Evolutionary conservation across 768 basidiomycete species (phyloP).

Genomic region (Collybia sordida): DNA sequence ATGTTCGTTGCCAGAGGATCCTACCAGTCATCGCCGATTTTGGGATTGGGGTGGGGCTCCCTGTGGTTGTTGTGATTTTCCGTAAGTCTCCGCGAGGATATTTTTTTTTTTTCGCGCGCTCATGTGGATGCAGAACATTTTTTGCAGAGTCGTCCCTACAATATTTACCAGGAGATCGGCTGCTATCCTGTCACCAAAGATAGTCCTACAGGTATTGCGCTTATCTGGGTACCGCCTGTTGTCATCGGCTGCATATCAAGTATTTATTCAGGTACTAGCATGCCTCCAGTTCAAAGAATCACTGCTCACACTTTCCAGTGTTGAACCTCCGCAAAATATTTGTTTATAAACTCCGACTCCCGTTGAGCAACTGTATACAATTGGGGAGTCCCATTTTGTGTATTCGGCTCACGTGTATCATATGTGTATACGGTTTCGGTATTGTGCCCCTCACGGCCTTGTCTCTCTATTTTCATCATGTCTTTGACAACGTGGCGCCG

Average conservation of each 20-base stretch:
- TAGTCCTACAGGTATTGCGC: constrained; percentile 40
- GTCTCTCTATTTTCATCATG: constrained; percentile 34
- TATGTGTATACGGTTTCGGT: constrained; percentile 32
- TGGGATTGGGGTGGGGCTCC: not conserved
- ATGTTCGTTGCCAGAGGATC: not conserved
- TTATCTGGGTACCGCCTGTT: constrained; percentile 39
- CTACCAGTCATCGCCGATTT: not conserved
- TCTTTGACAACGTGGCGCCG: constrained; percentile 27
- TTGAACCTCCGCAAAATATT: no score
- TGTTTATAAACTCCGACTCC: no score
- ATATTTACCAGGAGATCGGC: constrained; percentile 59
- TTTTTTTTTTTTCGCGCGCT: not conserved
- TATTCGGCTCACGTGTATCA: no score
- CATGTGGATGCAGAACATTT: constrained; percentile 38
- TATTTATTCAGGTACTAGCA: constrained; percentile 28
- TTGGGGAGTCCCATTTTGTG: no score
- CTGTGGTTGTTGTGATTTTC: constrained; percentile 1
- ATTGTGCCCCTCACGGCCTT: constrained; percentile 44
- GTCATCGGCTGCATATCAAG: constrained; percentile 39
- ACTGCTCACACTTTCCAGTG: no score
- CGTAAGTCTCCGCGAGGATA: constrained; percentile 29
- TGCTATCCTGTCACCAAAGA: constrained; percentile 52
- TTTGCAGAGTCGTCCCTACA: constrained; percentile 56
- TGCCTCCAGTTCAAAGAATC: no score
- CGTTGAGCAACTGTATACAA: no score